phyloP scores from a whole-genome alignment of 116 monocot genomes.

The Zostera marina region DNA sequence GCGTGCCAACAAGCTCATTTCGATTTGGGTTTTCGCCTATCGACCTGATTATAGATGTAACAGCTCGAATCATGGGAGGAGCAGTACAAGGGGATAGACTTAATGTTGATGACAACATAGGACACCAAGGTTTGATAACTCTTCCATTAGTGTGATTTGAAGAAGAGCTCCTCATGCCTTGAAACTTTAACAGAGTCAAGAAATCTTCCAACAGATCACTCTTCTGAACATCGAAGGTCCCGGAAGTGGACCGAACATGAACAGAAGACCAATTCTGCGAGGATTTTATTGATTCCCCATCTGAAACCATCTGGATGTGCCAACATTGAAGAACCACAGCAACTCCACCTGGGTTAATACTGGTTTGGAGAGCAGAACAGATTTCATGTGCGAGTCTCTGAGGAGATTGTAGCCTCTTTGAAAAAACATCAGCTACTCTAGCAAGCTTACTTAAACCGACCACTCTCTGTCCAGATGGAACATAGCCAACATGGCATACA shows the following conservation, averaged over 20 bases:
- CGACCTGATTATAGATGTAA: constrained; percentile 32
- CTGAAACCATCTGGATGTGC: constrained; percentile 50
- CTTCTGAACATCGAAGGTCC: constrained; percentile 39
- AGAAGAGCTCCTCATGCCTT: constrained; percentile 17
- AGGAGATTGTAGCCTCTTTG: constrained; percentile 84
- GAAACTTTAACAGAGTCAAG: constrained; percentile 38
- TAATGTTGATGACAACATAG: constrained; percentile 21
- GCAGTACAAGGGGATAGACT: constrained; percentile 17
- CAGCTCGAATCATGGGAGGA: constrained; percentile 51
- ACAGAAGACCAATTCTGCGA: constrained; percentile 35
- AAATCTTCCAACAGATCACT: constrained; percentile 52
- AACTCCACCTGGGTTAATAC: constrained; percentile 71
- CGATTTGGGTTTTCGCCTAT: constrained; percentile 74
- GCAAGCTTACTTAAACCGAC: constrained; percentile 92
- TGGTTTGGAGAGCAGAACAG: constrained; percentile 48
- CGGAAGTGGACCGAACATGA: constrained; percentile 40
- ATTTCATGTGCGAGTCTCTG: constrained; percentile 67
- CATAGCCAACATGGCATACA: constrained; percentile 75
- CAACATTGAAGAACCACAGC: constrained; percentile 74
- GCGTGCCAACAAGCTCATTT: constrained; percentile 69
- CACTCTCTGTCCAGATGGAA: constrained; percentile 60
- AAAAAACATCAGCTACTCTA: constrained; percentile 77
- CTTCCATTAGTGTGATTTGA: constrained; percentile 19
- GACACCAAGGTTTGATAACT: constrained; percentile 45
- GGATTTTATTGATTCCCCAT: constrained; percentile 17